Evolutionary conservation across 768 basidiomycete species (phyloP).

Genomic region (Boletus huronensis): DNA sequence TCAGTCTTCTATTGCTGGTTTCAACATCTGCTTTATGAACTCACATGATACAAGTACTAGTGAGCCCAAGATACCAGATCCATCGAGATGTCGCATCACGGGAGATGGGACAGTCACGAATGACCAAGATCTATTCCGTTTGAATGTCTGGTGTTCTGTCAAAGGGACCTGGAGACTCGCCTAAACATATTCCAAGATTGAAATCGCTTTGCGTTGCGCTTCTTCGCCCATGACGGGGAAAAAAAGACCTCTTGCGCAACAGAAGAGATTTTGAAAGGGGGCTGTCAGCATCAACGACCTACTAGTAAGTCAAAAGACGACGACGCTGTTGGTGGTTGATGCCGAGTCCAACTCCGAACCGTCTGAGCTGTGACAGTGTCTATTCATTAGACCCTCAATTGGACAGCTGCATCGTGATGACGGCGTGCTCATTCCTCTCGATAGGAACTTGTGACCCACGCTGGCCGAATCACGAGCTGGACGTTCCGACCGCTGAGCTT

Average conservation of each 20-base stretch:
- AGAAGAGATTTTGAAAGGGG: neutral
- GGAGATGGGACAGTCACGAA: neutral
- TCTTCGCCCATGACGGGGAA: too few relatives aligned
- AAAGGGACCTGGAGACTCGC: neutral
- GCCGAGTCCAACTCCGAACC: neutral
- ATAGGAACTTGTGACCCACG: too few relatives aligned
- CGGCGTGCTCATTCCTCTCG: too few relatives aligned
- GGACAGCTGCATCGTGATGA: neutral
- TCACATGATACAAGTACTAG: neutral
- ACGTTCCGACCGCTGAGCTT: neutral
- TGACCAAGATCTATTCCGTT: neutral
- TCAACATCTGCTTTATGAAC: neutral
- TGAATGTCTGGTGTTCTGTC: neutral
- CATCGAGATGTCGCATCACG: neutral
- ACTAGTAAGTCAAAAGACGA: neutral
- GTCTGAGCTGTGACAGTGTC: neutral
- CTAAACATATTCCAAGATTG: neutral
- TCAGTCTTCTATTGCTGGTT: neutral
- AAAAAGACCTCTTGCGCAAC: neutral
- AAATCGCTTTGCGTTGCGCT: neutral
- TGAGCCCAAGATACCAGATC: neutral
- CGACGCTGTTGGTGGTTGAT: neutral
- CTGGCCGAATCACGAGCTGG: too few relatives aligned
- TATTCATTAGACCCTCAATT: neutral
- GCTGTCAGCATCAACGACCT: neutral